Conservation (phyloP, 352 stramenopile genomes). For the Phytophthora agathidicida region DNA sequence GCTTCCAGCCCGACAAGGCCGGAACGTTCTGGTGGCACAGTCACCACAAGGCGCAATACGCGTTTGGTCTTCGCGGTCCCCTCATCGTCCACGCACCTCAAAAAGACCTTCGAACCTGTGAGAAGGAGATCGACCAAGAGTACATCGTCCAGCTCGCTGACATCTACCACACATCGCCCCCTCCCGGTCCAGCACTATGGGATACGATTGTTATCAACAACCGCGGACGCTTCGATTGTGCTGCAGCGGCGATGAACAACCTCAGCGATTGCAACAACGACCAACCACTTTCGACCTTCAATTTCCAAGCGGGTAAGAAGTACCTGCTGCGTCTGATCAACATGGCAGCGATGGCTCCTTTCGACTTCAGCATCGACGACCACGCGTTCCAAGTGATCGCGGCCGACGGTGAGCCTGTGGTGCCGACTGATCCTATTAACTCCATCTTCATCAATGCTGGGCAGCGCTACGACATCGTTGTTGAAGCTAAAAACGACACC, state of each 20-base stretch:
- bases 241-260: conserved; percentile 9
- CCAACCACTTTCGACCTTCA: conserved; percentile 24
- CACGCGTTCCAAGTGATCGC: conserved; percentile 41
- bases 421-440: conserved; percentile 29
- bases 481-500: conserved; percentile 27
- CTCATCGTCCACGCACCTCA: conserved; percentile 33
- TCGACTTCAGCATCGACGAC: conserved; percentile 44
- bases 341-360: conserved; percentile 31
- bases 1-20: conserved; percentile 34
- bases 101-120: conserved; percentile 8
- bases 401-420: conserved; percentile 28
- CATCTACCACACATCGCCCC: conserved; percentile 29
- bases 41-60: conserved; percentile 39
- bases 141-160: conserved; percentile 30
- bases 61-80: conserved; percentile 34
- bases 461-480: conserved; percentile 39
- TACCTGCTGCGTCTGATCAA: conserved; percentile 41
- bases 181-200: conserved; percentile 17
- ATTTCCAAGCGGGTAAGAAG: conserved; percentile 22
- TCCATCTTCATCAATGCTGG: conserved; percentile 35
- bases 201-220: conserved; percentile 41
- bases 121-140: conserved; percentile 31
- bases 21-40: conserved; percentile 47
- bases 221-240: conserved; percentile 42
- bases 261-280: conserved; percentile 12